These are phyloP conservation scores for Teunomyces panamensis DNA, from an alignment of 805 yeast species.

Conservation along the genomic window DNA sequence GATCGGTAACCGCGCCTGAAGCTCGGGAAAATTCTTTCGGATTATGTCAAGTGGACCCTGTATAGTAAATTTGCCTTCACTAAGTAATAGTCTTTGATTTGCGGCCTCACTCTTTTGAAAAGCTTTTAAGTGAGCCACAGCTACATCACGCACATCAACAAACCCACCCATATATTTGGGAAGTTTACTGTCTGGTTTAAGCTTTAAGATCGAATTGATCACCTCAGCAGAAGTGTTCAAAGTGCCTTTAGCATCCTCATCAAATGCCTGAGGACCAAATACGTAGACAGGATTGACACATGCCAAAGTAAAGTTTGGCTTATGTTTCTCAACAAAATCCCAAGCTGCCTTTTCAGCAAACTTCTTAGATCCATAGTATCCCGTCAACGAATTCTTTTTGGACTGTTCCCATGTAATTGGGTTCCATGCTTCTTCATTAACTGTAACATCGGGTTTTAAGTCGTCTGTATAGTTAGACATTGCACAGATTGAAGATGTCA, in stretches of 20 bases:
- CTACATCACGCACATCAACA: constrained; percentile 49
- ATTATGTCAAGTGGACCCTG: constrained; percentile 24
- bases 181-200: constrained; percentile 15
- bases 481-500: constrained; percentile 40
- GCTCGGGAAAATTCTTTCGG: constrained; percentile 18
- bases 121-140: constrained; percentile 42
- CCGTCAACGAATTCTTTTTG: constrained; percentile 35
- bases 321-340: constrained; percentile 16
- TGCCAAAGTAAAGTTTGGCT: constrained; percentile 38
- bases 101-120: constrained; percentile 24
- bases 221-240: constrained; percentile 37
- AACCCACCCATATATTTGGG: constrained; percentile 21
- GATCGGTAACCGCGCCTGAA: constrained; percentile 6
- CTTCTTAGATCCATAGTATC: constrained; percentile 24
- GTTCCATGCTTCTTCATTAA: constrained; percentile 52
- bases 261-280: constrained; percentile 55
- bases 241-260: constrained; percentile 26
- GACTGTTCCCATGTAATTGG: constrained; percentile 50
- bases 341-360: constrained; percentile 21
- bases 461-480: constrained; percentile 6
- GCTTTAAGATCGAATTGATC: constrained; percentile 40
- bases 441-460: constrained; percentile 20
- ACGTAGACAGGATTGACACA: constrained; percentile 56
- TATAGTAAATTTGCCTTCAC: constrained; percentile 12
- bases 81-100: constrained; percentile 13